Percentiles rank a stretch among this genome's conserved stretches.
Evolutionary conservation across 2,329 filamentous ascomycete species (phyloP).

Genomic region (Fusarium proliferatum): DNA sequence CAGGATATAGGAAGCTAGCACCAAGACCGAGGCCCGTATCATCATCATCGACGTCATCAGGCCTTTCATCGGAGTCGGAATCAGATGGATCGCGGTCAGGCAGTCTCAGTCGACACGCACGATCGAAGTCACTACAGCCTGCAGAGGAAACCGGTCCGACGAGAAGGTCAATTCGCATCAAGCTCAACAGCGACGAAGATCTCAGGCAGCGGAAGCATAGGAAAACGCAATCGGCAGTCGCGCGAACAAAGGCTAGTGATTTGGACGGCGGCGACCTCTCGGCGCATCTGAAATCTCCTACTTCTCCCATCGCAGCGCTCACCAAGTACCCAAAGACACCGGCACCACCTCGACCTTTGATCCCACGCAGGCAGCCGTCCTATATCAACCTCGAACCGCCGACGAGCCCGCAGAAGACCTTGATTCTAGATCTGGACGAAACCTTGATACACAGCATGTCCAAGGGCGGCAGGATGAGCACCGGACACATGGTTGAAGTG

Average conservation of each 20-base stretch:
- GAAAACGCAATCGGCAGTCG: slow-evolving; percentile 65
- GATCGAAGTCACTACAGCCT: slow-evolving; percentile 70
- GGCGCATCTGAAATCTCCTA: slow-evolving; percentile 91
- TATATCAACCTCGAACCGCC: slow-evolving; percentile 75
- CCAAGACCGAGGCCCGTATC: slow-evolving; percentile 46
- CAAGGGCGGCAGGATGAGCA: slow-evolving; percentile 94
- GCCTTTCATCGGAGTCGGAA: slow-evolving; percentile 78
- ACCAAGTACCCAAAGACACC: slow-evolving; percentile 93
- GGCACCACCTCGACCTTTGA: slow-evolving; percentile 87
- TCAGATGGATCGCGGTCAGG: slow-evolving; percentile 59
- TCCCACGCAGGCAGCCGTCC: slow-evolving; percentile 89
- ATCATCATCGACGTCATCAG: slow-evolving; percentile 66
- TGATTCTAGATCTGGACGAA: slow-evolving; percentile 96
- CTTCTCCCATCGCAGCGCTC: slow-evolving; percentile 80
- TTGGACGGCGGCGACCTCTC: slow-evolving; percentile 65
- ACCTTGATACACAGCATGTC: slow-evolving; percentile 98
- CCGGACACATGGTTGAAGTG: slow-evolving; percentile 98
- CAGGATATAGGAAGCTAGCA: slow-evolving; percentile 45
- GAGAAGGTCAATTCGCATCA: slow-evolving; percentile 88
- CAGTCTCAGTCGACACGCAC: slow-evolving; percentile 60
- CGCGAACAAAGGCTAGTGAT: slow-evolving; percentile 55
- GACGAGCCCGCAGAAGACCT: slow-evolving; percentile 81
- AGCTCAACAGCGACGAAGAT: slow-evolving; percentile 83
- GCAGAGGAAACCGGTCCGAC: slow-evolving; percentile 72
- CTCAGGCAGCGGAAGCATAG: slow-evolving; percentile 78